Base-by-base conservation (phyloP, 306 rosid species). In the Clitoria ternatea region DNA sequence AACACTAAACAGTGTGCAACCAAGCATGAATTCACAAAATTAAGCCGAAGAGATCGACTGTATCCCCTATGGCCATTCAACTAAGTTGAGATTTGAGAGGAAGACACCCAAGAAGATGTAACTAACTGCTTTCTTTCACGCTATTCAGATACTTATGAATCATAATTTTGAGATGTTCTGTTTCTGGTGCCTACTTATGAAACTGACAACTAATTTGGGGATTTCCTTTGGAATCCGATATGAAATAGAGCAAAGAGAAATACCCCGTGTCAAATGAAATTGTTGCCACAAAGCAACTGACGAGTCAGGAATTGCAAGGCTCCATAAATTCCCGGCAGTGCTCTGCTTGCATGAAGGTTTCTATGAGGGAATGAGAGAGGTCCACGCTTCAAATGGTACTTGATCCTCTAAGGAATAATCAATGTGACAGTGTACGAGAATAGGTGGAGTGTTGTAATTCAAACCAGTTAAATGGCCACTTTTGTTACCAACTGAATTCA, bases 341-440 rank as follows among this genome's bases (percentile, higher is more conserved):
- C 5, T 11, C 43, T 63, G 60, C 50, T 40, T 45, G 24, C 61
- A 20, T 45, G 67, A 7, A 59, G 18, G 73, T 30, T 57, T 48
- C 4, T 72, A 10, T 42, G 27, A 49, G 79, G 49, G 12, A 14
- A 23, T 30, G 32, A 56, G 64, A 52, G 47, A 54, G 2, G 20
- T 27, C 54, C 61, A 32, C 17, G 35, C 68, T 17, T 63, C 81
- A 39, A 61, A 39, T 26, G 35, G 29, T 3, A 50, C 29, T 15
- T 45, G 37, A 33, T 43, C 30, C 24, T 26, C 15, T 26, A 19
- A 22, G 67, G 50, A 40, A 71, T 74, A 42, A 79, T 91, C 84
- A 89, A 79, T 91, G 97, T 42, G 97, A 94, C 12, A 94, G 87
- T 72, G 29, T 85, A 5, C 96, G 96, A 79, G 95, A 84, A 85